A percentile compares a stretch with the other conserved stretches of the same genome.
These are phyloP conservation scores for Globisporangium viniferum DNA, from an alignment of 352 stramenopile genomes.

Conservation along the genomic window DNA sequence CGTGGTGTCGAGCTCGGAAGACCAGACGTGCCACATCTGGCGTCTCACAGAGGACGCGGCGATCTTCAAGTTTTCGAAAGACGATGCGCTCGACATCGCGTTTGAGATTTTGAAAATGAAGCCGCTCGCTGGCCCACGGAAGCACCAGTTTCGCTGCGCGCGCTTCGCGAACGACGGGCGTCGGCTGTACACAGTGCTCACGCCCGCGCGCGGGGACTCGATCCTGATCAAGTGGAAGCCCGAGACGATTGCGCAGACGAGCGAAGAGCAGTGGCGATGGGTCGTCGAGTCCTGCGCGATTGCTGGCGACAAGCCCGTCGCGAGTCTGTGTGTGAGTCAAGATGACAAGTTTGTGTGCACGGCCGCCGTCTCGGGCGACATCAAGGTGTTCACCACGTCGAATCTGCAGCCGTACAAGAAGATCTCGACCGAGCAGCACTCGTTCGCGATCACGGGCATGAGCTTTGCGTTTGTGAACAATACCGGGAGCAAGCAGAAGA, in stretches of 20 bases:
- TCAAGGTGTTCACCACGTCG: constrained; percentile 54
- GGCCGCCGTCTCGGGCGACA: constrained; percentile 67
- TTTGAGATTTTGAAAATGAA: constrained; percentile 51
- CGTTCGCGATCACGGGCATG: constrained; percentile 83
- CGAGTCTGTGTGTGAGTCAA: constrained; percentile 71
- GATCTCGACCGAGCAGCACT: constrained; percentile 55
- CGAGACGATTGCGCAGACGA: constrained; percentile 59
- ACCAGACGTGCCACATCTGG: constrained; percentile 80
- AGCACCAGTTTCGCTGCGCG: constrained; percentile 82
- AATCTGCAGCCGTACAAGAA: constrained; percentile 55
- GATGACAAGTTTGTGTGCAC: constrained; percentile 72
- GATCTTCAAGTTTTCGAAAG: constrained; percentile 72
- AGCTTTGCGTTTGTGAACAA: constrained; percentile 45
- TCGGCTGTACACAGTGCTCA: constrained; percentile 72
- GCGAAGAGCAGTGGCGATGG: constrained; percentile 73
- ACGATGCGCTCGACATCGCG: constrained; percentile 67
- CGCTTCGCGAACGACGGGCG: constrained; percentile 70
- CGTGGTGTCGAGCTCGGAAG: constrained; percentile 71
- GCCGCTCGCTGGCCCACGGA: constrained; percentile 34
- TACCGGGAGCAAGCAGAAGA: neutral
- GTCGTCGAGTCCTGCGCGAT: constrained; percentile 46
- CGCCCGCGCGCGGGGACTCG: constrained; percentile 66
- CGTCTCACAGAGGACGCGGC: constrained; percentile 60
- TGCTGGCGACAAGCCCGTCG: constrained; percentile 68
- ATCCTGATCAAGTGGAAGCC: constrained; percentile 82